Evolutionary conservation across 768 basidiomycete species (phyloP), one percentile per base, ranked within the genome.

Genomic region (Pulveroboletus ravenelii): DNA sequence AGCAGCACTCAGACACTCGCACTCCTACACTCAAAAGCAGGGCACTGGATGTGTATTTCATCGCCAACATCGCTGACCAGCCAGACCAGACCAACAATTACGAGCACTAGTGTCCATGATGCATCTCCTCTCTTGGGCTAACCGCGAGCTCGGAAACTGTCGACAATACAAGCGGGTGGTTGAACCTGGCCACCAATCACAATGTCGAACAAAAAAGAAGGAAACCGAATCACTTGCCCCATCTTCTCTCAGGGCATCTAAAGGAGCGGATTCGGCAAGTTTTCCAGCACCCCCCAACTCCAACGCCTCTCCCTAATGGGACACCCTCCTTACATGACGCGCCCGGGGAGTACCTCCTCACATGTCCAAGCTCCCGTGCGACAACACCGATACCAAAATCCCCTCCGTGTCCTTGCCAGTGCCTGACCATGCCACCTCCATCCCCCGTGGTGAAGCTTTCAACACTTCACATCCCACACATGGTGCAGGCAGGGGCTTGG

Each of bases 291-390:
- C 52, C 52, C 10, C 48, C 44, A 9, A 48, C 38, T 8, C 55
- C 54, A 1, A 51, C 37, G n/a, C 41, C 5, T 43, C 45, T 58
- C 51, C 55, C 52, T 10, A 31, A 6, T 0, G 30, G 10, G 13
- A 18, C 41, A 12, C 44, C 41, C 41, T 49, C 27, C 23, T 29
- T 18, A 34, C 6, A 3, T 6, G 46, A 18, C 6, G 37, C 47
- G 20, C 45, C 31, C n/a, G 2, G 12, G 40, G 14, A 48, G 46
- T 12, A 34, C 17, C 41, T 62, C 56, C 3, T 41, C 60, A 59
- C 5, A 37, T 51, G 1, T 47, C 47, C 5, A 57, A 67, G 31
- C 47, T 56, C 23, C 47, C 50, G 41, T 48, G 41, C 2, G 62
- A 46, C 30, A 51, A 30, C 35, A 20, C 45, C 1, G 58, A 60